phyloP scores from a whole-genome alignment of 1,139 yeast species.

The Protomyces gravidus region DNA sequence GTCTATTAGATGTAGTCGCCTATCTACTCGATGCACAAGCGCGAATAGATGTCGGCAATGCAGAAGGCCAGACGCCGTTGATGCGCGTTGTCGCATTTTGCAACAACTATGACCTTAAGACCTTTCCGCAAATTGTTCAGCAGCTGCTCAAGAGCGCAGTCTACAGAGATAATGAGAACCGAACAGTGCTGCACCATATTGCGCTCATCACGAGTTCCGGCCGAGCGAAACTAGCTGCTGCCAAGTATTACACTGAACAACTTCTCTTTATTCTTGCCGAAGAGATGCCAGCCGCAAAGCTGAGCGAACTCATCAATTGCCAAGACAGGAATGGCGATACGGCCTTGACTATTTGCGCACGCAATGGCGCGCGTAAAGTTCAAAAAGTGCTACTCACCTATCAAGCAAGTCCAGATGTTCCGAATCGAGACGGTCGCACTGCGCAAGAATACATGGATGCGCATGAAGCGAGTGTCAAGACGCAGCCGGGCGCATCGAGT shows the following conservation, averaged over 20 bases:
- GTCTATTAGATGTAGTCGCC: slow-evolving; percentile 65
- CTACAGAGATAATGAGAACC: slow-evolving; percentile 66
- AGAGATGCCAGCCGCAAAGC: slow-evolving; percentile 54
- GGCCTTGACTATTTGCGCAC: slow-evolving; percentile 77
- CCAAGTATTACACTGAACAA: slow-evolving; percentile 73
- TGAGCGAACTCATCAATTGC: slow-evolving; percentile 70
- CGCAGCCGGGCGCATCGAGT: slow-evolving; percentile 12
- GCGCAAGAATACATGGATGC: slow-evolving; percentile 62
- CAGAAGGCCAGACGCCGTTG: slow-evolving; percentile 83
- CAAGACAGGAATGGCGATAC: slow-evolving; percentile 87
- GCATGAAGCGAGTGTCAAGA: slow-evolving; percentile 26
- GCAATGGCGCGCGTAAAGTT: slow-evolving; percentile 70
- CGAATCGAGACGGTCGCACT: slow-evolving; percentile 66
- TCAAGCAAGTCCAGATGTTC: slow-evolving; percentile 66
- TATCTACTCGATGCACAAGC: slow-evolving; percentile 70
- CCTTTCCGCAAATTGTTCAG: slow-evolving; percentile 70
- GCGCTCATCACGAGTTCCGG: slow-evolving; percentile 69
- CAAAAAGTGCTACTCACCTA: slow-evolving; percentile 67
- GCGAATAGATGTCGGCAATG: slow-evolving; percentile 66
- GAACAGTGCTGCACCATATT: slow-evolving; percentile 91
- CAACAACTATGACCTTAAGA: slow-evolving; percentile 71
- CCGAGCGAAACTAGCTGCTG: slow-evolving; percentile 63
- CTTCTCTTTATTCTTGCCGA: slow-evolving; percentile 78
- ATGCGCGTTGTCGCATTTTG: slow-evolving; percentile 86
- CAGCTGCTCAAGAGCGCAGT: slow-evolving; percentile 70